Conservation (phyloP, 2,329 filamentous ascomycete genomes). For the Camptophora hylomeconis region DNA sequence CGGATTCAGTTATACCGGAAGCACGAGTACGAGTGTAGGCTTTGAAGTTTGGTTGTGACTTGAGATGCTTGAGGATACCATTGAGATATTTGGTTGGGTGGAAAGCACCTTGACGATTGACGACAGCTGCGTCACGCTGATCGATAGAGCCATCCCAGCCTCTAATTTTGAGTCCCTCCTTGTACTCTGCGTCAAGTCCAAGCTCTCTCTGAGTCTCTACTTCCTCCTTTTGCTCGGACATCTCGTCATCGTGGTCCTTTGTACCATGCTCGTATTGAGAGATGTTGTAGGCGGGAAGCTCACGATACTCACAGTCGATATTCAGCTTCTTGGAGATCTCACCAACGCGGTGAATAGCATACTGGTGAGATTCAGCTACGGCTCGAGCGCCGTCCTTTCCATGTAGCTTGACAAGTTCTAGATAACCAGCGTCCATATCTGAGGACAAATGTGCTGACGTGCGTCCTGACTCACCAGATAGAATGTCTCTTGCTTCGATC, state of each 20-base stretch:
- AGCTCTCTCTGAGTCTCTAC: constrained; percentile 30
- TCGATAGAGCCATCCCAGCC: constrained; percentile 41
- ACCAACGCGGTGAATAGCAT: constrained; percentile 39
- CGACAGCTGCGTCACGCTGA: constrained; percentile 39
- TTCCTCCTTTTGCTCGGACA: constrained; percentile 34
- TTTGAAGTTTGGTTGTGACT: constrained; percentile 38
- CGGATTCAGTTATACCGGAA: constrained; percentile 35
- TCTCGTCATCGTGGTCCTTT: constrained; percentile 32
- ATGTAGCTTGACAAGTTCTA: constrained; percentile 39
- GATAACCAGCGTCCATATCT: constrained; percentile 41
- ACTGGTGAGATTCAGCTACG: constrained; percentile 42
- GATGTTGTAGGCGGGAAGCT: constrained; percentile 36
- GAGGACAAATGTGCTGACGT: constrained; percentile 43
- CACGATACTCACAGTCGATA: constrained; percentile 45
- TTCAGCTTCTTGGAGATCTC: constrained; percentile 36
- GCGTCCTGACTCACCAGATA: constrained; percentile 37
- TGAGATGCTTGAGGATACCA: constrained; percentile 39
- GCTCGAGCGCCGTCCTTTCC: constrained; percentile 35
- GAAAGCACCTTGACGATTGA: constrained; percentile 38
- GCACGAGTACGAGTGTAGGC: constrained; percentile 41
- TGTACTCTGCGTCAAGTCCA: constrained; percentile 28
- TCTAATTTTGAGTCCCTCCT: constrained; percentile 33
- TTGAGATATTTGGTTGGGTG: constrained; percentile 44
- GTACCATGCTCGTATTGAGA: constrained; percentile 35
- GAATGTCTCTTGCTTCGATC: constrained; percentile 41